These are phyloP conservation scores for Suillus subalutaceus DNA, from an alignment of 768 basidiomycete genomes.

Conservation along the genomic window DNA sequence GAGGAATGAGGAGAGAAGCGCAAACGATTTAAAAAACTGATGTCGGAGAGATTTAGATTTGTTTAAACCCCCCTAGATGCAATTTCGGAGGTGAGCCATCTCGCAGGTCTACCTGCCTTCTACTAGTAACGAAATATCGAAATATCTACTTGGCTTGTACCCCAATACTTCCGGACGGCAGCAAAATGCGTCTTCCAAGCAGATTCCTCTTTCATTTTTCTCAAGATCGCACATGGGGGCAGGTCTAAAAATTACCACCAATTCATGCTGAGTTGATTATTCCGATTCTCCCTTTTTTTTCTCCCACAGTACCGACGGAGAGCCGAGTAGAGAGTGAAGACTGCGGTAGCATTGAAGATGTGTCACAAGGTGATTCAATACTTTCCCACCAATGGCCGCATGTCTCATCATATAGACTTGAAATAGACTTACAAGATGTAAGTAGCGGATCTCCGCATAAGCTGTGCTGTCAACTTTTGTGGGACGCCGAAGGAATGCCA, in stretches of 20 bases:
- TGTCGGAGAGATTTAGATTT: neutral
- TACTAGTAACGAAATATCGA: too few relatives aligned
- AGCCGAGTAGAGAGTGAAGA: neutral
- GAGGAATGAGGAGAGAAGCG: slow-evolving; percentile 4
- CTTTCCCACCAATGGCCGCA: neutral
- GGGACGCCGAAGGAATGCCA: neutral
- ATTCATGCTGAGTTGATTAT: neutral
- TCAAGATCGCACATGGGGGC: neutral
- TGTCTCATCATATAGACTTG: neutral
- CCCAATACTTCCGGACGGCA: neutral
- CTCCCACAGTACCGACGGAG: neutral
- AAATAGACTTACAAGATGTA: neutral
- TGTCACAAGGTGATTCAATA: neutral
- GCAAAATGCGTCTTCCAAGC: neutral
- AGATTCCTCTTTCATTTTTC: neutral
- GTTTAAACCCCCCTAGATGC: too few relatives aligned
- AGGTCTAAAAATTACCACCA: neutral
- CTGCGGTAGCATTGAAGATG: neutral
- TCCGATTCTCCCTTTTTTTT: neutral
- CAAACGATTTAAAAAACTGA: neutral
- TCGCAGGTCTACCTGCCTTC: neutral
- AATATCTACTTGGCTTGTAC: neutral
- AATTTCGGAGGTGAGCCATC: neutral
- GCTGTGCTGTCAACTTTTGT: neutral
- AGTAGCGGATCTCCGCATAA: neutral